Conservation (phyloP, 768 basidiomycete species). For the Mycena albidolilacea region DNA sequence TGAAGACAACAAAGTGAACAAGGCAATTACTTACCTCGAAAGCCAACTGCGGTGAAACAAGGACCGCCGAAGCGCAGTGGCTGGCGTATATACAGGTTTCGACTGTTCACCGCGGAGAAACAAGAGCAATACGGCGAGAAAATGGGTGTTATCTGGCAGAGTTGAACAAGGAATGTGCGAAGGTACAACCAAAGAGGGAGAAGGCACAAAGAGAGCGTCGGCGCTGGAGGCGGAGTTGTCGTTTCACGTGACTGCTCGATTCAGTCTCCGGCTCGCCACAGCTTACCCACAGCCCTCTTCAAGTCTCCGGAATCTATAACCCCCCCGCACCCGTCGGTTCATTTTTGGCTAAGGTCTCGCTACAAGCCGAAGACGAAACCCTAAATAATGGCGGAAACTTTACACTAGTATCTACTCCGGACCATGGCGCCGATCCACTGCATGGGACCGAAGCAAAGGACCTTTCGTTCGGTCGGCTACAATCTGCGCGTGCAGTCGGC, state of each 20-base stretch:
- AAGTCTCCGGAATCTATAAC: too few species aligned
- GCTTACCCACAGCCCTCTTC: too few species aligned
- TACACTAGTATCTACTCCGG: too few species aligned
- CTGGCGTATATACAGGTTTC: constrained; percentile 21
- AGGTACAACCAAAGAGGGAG: not conserved
- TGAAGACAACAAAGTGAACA: not conserved
- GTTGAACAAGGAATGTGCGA: constrained; percentile 8
- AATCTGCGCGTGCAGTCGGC: not conserved
- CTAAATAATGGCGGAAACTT: too few species aligned
- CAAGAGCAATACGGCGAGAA: not conserved
- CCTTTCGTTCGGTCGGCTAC: not conserved
- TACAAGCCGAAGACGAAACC: too few species aligned
- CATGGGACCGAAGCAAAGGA: too few species aligned
- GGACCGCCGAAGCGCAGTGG: constrained; percentile 9
- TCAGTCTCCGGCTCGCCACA: not conserved
- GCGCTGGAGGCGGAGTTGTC: not conserved
- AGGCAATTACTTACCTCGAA: constrained; percentile 11
- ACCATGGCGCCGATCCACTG: not conserved
- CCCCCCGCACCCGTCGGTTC: too few species aligned
- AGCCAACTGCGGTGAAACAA: constrained; percentile 18
- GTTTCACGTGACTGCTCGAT: not conserved
- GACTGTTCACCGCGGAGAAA: constrained; percentile 7
- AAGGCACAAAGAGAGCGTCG: not conserved
- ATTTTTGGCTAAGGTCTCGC: too few species aligned
- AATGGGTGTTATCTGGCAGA: constrained; percentile 14